Base-by-base conservation (phyloP, 805 yeast genomes). In the Debaryomyces tyrocola region DNA sequence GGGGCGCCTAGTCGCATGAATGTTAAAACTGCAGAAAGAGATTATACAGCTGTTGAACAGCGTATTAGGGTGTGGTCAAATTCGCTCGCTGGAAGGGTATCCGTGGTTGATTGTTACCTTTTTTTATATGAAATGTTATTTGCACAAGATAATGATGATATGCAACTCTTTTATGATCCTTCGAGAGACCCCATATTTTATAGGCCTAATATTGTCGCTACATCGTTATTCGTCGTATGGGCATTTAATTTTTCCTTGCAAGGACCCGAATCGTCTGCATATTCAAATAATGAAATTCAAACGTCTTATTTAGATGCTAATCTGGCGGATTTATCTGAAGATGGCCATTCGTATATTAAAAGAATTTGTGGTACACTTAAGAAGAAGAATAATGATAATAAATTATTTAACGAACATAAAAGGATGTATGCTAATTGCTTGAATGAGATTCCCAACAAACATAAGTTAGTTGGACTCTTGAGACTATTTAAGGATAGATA, bases 71-170 rank as follows among this genome's bases (percentile, higher is more conserved):
- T 75, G 42, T 80, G 87, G 82, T 69, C 82, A 0, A 59, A 58
- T 7, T 67, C 75, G 5, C 46, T 62, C 8, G 71, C 67, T 46
- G 85, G 83, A 6, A 73, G 73, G 47, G 63, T 78, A 17, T 73
- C 82, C 15, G 75, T 80, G 8, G 69, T 83, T 31, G 84, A 85
- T 57, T 83, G 85, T 21, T 80, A 80, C 49, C 66, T 79, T 53
- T 69, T 82, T 43, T 54, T 85, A 20, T 77, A 77, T 62, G 87
- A 84, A 56, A 77, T 78, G 75, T 77, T 79, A 51, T 58, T 84
- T 38, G 79, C 74, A 31, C 4, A 3, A 12, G 63, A 59, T 37
- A 74, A 73, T 31, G 80, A 75, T n/a, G 65, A 62, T 6, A 67
- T 67, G 36, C 17, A 12, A 8, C 34, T 31, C 17, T 33, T 47